Base-by-base conservation (phyloP, 2,329 filamentous ascomycete genomes). In the Botryotinia convoluta region DNA sequence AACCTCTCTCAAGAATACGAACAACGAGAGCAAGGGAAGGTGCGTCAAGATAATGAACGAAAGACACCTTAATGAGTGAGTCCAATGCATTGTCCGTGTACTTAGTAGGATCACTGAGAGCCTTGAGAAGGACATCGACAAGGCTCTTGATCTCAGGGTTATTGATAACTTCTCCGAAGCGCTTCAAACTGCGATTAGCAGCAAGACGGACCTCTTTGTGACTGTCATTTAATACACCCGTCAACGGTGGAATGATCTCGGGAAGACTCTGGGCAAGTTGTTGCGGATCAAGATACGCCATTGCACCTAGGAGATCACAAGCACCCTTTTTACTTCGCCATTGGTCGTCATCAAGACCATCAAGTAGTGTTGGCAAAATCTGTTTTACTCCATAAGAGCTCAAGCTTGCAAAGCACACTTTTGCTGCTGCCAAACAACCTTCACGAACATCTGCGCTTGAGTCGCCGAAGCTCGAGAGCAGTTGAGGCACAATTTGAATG, bases 311-410 rank as follows among this genome's bases (percentile, higher is more conserved):
- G 39, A 97, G 91, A 81, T 99, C 96, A 81, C 96, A 99, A 71
- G 96, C 96, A 78, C 97, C 96, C 84, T 97, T 97, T 84, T 99
- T 98, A 84, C 94, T 98, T 80, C 96, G 92, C 96, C 96, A 99
- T 82, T 98, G 95, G 71, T 93, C 90, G 76, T 99, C 96, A 76
- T 98, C 95, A 16, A 99, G 89, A 73, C 97, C 96, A 76, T 96
- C 91, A 3, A 99, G 88, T 12, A 99, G 88, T 20, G 93, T 97
- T 5, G 96, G 96, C 76, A 99, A 86, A 76, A 99, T 95, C 80
- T 96, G 89, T 84, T 97, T 97, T 74, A 99, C 97, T 82, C 96
- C 96, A 79, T 93, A 99, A 0, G 96, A 98, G 83, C 94, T 98
- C 72, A 99, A 84, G 78, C 91, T 95, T 8, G 93, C 91, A 83